A percentile compares a stretch with the other conserved stretches of the same genome.
Evolutionary conservation across 2,329 filamentous ascomycete genomes (phyloP).

Genomic region (Aspergillus niger): DNA sequence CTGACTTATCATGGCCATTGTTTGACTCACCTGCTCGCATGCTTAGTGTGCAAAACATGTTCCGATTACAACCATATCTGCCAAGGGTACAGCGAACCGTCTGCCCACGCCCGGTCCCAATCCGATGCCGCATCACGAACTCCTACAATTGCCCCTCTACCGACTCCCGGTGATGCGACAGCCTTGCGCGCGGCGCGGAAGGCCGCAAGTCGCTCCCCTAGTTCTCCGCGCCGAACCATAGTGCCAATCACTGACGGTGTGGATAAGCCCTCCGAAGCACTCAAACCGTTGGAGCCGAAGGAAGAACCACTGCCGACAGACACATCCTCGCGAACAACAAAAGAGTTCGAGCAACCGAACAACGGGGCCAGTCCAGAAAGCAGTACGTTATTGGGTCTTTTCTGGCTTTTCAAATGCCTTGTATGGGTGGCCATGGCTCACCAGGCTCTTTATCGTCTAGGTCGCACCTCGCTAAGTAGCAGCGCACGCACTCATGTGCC

Average conservation of each 20-base stretch:
- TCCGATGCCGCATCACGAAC: constrained; percentile 31
- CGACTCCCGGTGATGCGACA: constrained; percentile 21
- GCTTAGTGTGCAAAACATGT: constrained; percentile 66
- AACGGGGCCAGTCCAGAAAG: constrained; percentile 39
- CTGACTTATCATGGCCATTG: neutral
- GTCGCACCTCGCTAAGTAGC: constrained; percentile 41
- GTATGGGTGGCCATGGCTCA: constrained; percentile 11
- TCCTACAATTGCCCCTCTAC: constrained; percentile 21
- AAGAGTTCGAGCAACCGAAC: constrained; percentile 29
- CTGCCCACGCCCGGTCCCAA: constrained; percentile 35
- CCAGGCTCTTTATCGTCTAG: constrained; percentile 18
- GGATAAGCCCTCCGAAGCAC: constrained; percentile 20
- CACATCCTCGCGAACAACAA: constrained; percentile 19
- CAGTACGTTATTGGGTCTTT: constrained; percentile 29
- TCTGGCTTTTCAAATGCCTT: neutral
- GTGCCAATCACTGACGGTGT: constrained; percentile 8
- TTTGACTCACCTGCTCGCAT: constrained; percentile 7
- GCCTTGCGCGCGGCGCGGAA: constrained; percentile 20
- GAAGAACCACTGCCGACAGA: constrained; percentile 21
- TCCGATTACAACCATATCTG: constrained; percentile 70
- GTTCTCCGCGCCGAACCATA: constrained; percentile 17
- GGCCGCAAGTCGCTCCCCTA: constrained; percentile 32
- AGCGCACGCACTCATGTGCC: constrained; percentile 60
- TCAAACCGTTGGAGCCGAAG: constrained; percentile 21
- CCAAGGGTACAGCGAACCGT: constrained; percentile 63